Conservation (phyloP, 305 asterid species). For the Solanum hybrid region DNA sequence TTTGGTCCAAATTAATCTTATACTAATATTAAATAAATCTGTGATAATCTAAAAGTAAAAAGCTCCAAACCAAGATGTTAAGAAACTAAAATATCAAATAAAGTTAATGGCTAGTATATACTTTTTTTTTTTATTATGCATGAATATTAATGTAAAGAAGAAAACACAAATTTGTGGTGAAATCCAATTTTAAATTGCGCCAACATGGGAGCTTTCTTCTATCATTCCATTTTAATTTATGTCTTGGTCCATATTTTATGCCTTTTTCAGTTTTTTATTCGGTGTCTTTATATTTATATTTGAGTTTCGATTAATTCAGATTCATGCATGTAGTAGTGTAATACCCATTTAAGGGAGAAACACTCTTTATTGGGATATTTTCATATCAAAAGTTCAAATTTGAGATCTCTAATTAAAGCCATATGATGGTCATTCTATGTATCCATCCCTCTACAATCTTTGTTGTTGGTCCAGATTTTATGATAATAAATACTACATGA, state of each 20-base stretch:
- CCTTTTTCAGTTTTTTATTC: not conserved
- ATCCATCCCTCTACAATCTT: not conserved
- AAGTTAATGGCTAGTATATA: not conserved
- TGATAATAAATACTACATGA: not conserved
- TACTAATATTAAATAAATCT: not conserved
- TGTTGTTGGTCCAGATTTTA: not conserved
- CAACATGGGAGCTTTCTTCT: slow-evolving; percentile 9
- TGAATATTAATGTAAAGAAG: not conserved
- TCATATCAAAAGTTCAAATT: not conserved
- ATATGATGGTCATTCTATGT: not conserved
- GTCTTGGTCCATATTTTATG: not conserved
- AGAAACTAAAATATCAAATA: not conserved
- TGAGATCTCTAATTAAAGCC: not conserved
- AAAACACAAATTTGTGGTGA: not conserved
- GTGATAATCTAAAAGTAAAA: not conserved
- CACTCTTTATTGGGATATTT: not conserved
- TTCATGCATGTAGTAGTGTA: not conserved
- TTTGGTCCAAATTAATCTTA: not conserved
- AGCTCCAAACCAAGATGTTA: not conserved
- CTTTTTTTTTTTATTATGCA: not conserved
- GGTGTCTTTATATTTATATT: not conserved
- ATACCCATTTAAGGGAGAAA: not conserved
- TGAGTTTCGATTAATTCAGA: not conserved
- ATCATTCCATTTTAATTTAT: not conserved
- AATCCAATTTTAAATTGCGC: slow-evolving; percentile 21